phyloP scores from a whole-genome alignment of 129 eudicot genomes.

The Helianthus annuus region HanXRQr2.0-SUNRISE NC_035445.2:53028225-53028724 shows the following conservation, averaged over 20 bases:
- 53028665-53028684: conserved; percentile 65
- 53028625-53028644: conserved; percentile 86
- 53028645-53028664: conserved; percentile 90
- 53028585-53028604: conserved; percentile 92
- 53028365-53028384: conserved; percentile 93
- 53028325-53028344: conserved; percentile 89
- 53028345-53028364: conserved; percentile 98
- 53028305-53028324: conserved; percentile 81
- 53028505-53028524: conserved; percentile 44
- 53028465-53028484: conserved; percentile 90
- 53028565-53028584: conserved; percentile 89
- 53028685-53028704: conserved; percentile 57
- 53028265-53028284: conserved; percentile 80
- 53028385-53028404: conserved; percentile 97
- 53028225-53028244: conserved; percentile 77
- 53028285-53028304: conserved; percentile 94
- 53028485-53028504: conserved; percentile 81
- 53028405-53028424: conserved; percentile 78
- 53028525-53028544: conserved; percentile 80
- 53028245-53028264: conserved; percentile 98
- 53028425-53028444: conserved; percentile 72
- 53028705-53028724: conserved; percentile 81
- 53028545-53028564: conserved; percentile 83
- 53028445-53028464: conserved; percentile 77
- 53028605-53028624: conserved; percentile 87